Percentiles rank a stretch among this genome's conserved stretches.
These are phyloP conservation scores for Picea glauca DNA, from an alignment of 75 land plant species.

Conservation along the genomic window DNA sequence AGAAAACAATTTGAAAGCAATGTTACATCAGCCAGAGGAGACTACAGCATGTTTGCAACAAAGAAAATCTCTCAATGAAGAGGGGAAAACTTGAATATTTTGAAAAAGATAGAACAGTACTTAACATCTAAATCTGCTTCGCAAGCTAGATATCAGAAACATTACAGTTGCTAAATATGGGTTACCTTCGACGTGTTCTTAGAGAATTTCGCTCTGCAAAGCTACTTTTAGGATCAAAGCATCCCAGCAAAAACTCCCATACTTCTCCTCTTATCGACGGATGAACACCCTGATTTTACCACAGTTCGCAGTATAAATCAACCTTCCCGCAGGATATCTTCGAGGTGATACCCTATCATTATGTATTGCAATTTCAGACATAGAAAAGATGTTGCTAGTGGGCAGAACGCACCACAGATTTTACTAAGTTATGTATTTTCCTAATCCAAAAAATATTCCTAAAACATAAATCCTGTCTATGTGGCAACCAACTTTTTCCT, in stretches of 20 bases:
- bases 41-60: neutral
- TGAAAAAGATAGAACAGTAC: neutral
- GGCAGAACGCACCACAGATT: neutral
- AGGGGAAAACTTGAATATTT: neutral
- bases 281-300: conserved; percentile 67
- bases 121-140: neutral
- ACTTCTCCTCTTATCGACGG: conserved; percentile 96
- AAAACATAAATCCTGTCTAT: neutral
- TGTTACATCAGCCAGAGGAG: neutral
- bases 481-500: neutral
- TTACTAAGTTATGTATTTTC: neutral
- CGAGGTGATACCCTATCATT: conserved; percentile 13
- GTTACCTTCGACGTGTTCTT: conserved; percentile 70
- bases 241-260: conserved; percentile 94
- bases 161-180: neutral
- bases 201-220: conserved; percentile 66
- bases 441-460: neutral
- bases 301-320: conserved; percentile 12
- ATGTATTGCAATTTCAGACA: conserved; percentile 11
- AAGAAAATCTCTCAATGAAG: neutral
- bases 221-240: conserved; percentile 79
- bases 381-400: neutral
- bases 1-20: neutral
- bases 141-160: neutral
- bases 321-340: conserved; percentile 11